These are phyloP conservation scores for Backusella macrospora DNA, from an alignment of 192 early-diverging fungal genomes.

Conservation along the genomic window DNA sequence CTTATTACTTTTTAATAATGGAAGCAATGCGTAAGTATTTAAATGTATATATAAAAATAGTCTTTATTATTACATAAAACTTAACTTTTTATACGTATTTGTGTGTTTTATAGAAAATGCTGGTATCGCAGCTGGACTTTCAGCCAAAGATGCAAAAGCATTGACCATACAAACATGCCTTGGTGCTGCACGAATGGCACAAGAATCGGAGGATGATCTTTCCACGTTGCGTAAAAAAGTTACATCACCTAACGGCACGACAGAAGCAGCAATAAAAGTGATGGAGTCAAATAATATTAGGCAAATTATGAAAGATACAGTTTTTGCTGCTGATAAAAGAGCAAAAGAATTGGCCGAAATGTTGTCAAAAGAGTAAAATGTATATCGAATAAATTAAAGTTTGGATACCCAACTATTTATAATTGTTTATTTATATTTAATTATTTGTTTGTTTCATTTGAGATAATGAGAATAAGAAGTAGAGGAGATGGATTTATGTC, in stretches of 20 bases:
- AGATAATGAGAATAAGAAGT: not conserved
- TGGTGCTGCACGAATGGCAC: conserved; percentile 87
- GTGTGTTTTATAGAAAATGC: conserved; percentile 80
- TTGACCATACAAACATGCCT: conserved; percentile 92
- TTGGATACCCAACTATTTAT: too few relatives aligned
- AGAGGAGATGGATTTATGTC: conserved; percentile 6
- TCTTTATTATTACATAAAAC: not conserved
- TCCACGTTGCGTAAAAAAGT: conserved; percentile 83
- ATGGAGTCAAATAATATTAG: conserved; percentile 68
- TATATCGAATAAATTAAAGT: too few relatives aligned
- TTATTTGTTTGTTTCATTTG: not conserved
- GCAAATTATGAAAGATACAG: conserved; percentile 56
- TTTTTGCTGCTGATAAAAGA: conserved; percentile 67
- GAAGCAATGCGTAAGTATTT: conserved; percentile 70
- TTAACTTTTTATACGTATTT: conserved; percentile 49
- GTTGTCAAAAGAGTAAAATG: not conserved
- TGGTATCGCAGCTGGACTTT: conserved; percentile 74
- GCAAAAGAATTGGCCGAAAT: conserved; percentile 67
- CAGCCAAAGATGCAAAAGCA: conserved; percentile 68
- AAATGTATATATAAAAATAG: not conserved
- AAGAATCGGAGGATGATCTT: conserved; percentile 65
- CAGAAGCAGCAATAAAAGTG: conserved; percentile 82
- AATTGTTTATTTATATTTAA: too few relatives aligned
- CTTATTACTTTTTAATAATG: conserved; percentile 94
- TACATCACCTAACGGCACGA: conserved; percentile 93